phyloP scores from a whole-genome alignment of 768 basidiomycete species.

The Serendipita sp. region DNA sequence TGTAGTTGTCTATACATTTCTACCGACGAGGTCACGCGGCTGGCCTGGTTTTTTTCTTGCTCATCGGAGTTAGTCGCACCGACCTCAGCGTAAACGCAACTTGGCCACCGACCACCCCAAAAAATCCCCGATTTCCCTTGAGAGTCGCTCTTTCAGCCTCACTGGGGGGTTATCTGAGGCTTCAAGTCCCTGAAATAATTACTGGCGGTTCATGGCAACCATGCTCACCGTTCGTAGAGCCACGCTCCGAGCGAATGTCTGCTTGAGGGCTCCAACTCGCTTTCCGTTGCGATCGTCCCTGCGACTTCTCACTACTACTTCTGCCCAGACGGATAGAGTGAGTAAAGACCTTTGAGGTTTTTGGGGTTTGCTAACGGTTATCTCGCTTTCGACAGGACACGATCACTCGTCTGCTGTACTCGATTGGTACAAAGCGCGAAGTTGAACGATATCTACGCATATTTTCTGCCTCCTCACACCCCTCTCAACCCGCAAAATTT shows the following conservation, averaged over 20 bases:
- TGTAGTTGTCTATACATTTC: no score
- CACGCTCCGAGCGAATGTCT: neutral
- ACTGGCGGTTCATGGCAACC: neutral
- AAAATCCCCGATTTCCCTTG: neutral
- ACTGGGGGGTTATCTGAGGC: neutral
- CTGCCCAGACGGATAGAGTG: slow-evolving; percentile 5
- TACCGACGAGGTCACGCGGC: no score
- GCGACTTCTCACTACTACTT: neutral
- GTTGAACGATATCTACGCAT: slow-evolving; percentile 97
- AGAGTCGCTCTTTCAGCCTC: neutral
- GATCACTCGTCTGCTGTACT: slow-evolving; percentile 90
- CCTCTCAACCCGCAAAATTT: slow-evolving; percentile 83
- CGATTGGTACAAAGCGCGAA: slow-evolving; percentile 91
- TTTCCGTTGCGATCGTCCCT: neutral
- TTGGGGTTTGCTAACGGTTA: neutral
- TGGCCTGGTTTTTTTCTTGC: neutral
- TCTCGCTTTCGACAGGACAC: slow-evolving; percentile 55
- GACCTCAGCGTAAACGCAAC: neutral
- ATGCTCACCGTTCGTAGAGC: neutral
- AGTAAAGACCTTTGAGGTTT: neutral
- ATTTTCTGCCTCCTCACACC: slow-evolving; percentile 85
- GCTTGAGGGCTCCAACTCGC: neutral
- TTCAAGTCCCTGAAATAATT: neutral
- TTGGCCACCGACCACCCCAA: neutral
- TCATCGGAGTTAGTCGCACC: neutral